A percentile compares a stretch with the other conserved stretches of the same genome.
Evolutionary conservation across 495 filamentous ascomycete genomes (phyloP).

Genomic region (Corynascus novoguineensis): DNA sequence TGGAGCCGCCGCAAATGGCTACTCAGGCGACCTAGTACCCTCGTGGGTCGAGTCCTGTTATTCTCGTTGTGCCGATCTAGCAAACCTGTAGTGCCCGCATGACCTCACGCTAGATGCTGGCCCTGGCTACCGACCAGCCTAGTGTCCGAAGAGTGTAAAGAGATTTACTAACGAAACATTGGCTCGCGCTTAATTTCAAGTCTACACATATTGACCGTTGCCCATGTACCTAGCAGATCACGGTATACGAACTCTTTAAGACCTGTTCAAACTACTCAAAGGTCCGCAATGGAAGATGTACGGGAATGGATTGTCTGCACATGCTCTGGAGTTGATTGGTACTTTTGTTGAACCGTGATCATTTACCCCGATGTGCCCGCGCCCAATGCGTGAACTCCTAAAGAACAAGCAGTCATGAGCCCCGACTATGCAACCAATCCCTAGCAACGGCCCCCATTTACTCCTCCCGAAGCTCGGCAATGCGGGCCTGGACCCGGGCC

Average conservation of each 20-base stretch:
- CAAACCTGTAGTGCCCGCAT: constrained; percentile 1
- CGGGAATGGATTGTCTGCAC: not conserved
- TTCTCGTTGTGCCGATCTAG: not conserved
- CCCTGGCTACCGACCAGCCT: too few species aligned
- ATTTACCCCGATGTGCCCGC: constrained; percentile 21
- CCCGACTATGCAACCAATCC: constrained; percentile 27
- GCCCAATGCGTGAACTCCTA: constrained; percentile 18
- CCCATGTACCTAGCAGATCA: too few species aligned
- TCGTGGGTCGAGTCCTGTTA: too few species aligned
- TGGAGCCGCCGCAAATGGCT: too few species aligned
- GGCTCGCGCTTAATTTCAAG: too few species aligned
- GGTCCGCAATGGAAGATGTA: too few species aligned
- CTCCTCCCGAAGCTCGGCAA: constrained; percentile 60
- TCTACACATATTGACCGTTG: too few species aligned
- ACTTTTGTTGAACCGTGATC: constrained; percentile 31
- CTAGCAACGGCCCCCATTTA: constrained; percentile 26
- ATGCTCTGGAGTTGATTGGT: constrained; percentile 26
- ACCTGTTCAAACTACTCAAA: too few species aligned
- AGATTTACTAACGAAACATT: too few species aligned
- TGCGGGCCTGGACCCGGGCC: constrained; percentile 79
- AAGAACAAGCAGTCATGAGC: constrained; percentile 29
- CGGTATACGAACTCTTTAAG: too few species aligned
- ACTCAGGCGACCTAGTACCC: too few species aligned
- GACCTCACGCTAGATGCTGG: constrained; percentile 2
- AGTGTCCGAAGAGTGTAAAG: too few species aligned